Evolutionary conservation across 78 protist species (phyloP), one percentile per base, ranked within the genome.

Genomic region (Dictyostelium purpureum): DNA sequence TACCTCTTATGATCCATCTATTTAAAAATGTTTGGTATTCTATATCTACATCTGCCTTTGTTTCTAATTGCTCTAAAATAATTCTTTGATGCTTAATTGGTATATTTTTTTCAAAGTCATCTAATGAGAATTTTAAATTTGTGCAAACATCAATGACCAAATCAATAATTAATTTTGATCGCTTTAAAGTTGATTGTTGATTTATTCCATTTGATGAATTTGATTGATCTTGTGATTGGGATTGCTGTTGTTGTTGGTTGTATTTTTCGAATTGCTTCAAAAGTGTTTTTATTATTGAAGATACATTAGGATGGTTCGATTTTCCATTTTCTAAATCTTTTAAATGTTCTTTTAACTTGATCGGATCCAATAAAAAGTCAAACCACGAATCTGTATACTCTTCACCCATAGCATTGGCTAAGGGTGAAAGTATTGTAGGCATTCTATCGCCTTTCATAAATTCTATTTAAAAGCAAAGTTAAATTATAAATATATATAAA

Each of bases 401-500:
- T 38, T 85, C 92, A 73, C 81, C 82, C 67, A 83, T 83, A n/a
- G 90, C 79, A 54, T 70, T 59, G 7, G 92, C 92, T 28, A 85
- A 28, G 16, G 82, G 92, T 61, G 92, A 74, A 9, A 61, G 37
- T 19, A 85, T 59, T 5, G 76, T 73, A 59, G 92, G 92, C 92
- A 85, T 85, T 43, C 92, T 33, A 61, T 85, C 92, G 28, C 92
- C 90, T 24, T 82, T 82, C 90, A 82, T 82, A n/a, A n/a, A n/a
- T n/a, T n/a, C n/a, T n/a, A n/a, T n/a, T n/a, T n/a, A n/a, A n/a
- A n/a, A n/a, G n/a, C n/a, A n/a, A n/a, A n/a, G n/a, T n/a, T n/a
- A n/a, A n/a, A n/a, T n/a, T n/a, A n/a, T n/a, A n/a, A n/a, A n/a
- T n/a, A n/a, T n/a, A n/a, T n/a, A n/a, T n/a, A n/a, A n/a, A n/a